A percentile compares a stretch with the other conserved stretches of the same genome.
Conservation (phyloP, 2,329 filamentous ascomycete genomes). For the Leptographium lundbergii region DNA sequence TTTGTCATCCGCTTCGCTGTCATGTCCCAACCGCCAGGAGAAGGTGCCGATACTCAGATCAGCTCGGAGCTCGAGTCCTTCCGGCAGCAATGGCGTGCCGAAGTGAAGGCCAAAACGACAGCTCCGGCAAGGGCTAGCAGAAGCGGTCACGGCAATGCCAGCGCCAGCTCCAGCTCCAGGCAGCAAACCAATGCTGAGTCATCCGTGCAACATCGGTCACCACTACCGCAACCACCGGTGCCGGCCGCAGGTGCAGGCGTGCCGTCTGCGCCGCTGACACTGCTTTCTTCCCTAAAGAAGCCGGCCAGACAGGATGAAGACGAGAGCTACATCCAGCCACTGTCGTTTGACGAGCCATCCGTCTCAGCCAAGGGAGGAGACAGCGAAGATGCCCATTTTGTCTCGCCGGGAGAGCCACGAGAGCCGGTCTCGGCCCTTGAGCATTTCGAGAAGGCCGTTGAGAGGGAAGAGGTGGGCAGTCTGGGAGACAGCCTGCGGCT, state of each 20-base stretch:
- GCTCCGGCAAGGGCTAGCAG: not conserved
- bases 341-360: conserved; percentile 22
- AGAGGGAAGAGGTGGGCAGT: conserved; percentile 73
- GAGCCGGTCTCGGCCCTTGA: conserved; percentile 70
- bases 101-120: conserved; percentile 39
- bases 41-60: conserved; percentile 17
- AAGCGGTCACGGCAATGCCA: not conserved
- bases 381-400: conserved; percentile 2
- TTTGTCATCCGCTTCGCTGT: not conserved
- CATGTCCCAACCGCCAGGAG: conserved; percentile 6
- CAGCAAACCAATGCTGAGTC: not conserved
- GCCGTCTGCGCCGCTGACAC: not conserved
- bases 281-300: conserved; percentile 13
- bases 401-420: not conserved
- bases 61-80: conserved; percentile 74
- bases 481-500: conserved; percentile 78
- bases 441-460: conserved; percentile 83
- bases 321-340: conserved; percentile 21
- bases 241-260: not conserved
- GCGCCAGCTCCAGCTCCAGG: not conserved
- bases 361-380: conserved; percentile 9
- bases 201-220: not conserved
- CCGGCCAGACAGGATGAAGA: conserved; percentile 21
- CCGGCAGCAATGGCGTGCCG: conserved; percentile 73
- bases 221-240: not conserved